These are phyloP conservation scores for Suillus weaverae DNA, from an alignment of 768 basidiomycete species.

Conservation along the genomic window DNA sequence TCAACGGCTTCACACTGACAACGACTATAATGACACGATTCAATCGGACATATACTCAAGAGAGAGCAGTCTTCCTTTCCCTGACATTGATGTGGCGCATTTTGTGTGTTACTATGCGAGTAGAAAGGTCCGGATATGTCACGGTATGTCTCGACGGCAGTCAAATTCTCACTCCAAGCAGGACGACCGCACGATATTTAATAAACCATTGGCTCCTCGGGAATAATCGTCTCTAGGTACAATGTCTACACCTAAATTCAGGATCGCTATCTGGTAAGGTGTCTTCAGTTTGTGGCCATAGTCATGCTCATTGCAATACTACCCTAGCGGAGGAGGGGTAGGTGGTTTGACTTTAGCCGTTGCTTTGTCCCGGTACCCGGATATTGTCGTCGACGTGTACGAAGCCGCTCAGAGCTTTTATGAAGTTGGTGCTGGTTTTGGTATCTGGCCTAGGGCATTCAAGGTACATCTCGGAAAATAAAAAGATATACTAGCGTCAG, in stretches of 20 bases:
- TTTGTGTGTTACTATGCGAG: background rate
- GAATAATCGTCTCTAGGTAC: background rate
- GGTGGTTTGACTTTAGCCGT: constrained; percentile 41
- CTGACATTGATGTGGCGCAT: background rate
- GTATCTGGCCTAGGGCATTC: constrained; percentile 39
- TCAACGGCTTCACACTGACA: constrained; percentile 17
- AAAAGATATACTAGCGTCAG: background rate
- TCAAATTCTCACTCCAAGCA: constrained; percentile 1
- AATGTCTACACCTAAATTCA: constrained; percentile 26
- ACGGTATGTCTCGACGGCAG: background rate
- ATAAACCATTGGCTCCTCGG: background rate
- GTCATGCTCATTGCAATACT: background rate
- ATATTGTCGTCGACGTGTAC: constrained; percentile 58
- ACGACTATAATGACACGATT: constrained; percentile 16
- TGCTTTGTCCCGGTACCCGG: constrained; percentile 40
- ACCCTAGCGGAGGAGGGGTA: constrained; percentile 40
- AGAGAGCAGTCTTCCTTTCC: constrained; percentile 5
- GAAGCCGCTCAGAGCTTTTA: constrained; percentile 50
- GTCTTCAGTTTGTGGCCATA: background rate
- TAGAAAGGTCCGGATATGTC: background rate
- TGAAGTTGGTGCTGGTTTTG: constrained; percentile 65
- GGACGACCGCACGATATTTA: background rate
- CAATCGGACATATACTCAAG: constrained; percentile 20
- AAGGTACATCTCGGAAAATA: constrained; percentile 18
- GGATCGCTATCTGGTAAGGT: constrained; percentile 29